Percentiles rank a stretch among this genome's conserved stretches.
These are phyloP conservation scores for Ogataea polymorpha DNA, from an alignment of 805 yeast genomes.

Conservation along the genomic window DNA sequence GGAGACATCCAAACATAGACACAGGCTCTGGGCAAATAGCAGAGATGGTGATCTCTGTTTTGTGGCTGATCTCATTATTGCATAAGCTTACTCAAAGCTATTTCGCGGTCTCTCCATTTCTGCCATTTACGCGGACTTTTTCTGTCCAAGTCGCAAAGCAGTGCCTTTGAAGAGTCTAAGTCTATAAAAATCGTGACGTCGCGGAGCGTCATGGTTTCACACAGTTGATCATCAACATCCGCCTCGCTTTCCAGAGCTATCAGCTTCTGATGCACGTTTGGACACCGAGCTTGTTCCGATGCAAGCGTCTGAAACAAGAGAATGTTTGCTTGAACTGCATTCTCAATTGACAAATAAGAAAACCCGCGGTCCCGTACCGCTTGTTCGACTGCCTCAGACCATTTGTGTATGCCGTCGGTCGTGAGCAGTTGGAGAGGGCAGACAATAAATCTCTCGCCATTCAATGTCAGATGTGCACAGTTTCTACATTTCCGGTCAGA, in stretches of 20 bases:
- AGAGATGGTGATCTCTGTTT: constrained; percentile 14
- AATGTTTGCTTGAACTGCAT: constrained; percentile 5
- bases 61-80: constrained; percentile 13
- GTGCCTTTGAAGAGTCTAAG: constrained; percentile 26
- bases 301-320: constrained; percentile 5
- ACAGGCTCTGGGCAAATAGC: constrained; percentile 30
- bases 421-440: constrained; percentile 42
- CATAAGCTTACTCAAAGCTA: constrained; percentile 10
- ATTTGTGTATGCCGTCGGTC: constrained; percentile 31
- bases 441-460: constrained; percentile 32
- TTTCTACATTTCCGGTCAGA: constrained; percentile 41
- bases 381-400: constrained; percentile 30
- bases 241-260: constrained; percentile 29
- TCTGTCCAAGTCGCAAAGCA: constrained; percentile 47
- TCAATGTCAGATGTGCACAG: constrained; percentile 38
- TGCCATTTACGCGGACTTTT: constrained; percentile 42
- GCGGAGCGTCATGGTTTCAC: constrained; percentile 48
- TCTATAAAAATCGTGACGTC: constrained; percentile 50
- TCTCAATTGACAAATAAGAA: not conserved
- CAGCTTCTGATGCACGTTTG: constrained; percentile 32
- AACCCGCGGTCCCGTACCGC: constrained; percentile 2
- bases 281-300: constrained; percentile 31
- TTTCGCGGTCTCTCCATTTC: constrained; percentile 40
- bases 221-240: constrained; percentile 42
- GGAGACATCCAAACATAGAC: constrained; percentile 5